These are phyloP conservation scores for Candida pseudofarinosa DNA, from an alignment of 805 yeast genomes.

Conservation along the genomic window DNA sequence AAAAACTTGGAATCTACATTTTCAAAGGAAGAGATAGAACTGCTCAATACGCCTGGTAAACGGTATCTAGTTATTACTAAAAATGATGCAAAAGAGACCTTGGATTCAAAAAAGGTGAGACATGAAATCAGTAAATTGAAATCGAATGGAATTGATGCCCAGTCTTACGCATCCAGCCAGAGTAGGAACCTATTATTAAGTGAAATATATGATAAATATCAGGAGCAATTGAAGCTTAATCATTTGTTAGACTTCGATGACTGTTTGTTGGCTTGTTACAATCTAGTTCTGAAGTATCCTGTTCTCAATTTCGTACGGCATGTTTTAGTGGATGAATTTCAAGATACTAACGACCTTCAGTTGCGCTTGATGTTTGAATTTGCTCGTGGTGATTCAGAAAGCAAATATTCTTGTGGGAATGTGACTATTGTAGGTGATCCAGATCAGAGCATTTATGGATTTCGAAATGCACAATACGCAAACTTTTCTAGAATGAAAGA, in stretches of 20 bases:
- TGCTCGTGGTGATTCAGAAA: slow-evolving; percentile 32
- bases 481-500: slow-evolving; percentile 59
- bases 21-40: slow-evolving; percentile 14
- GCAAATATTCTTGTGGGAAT: slow-evolving; percentile 36
- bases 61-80: slow-evolving; percentile 14
- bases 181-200: slow-evolving; percentile 14
- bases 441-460: slow-evolving; percentile 90
- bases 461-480: slow-evolving; percentile 70
- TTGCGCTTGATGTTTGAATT: slow-evolving; percentile 57
- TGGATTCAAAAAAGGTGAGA: slow-evolving; percentile 26
- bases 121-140: slow-evolving; percentile 54
- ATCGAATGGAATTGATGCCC: slow-evolving; percentile 46
- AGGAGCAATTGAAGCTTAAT: slow-evolving; percentile 38
- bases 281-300: slow-evolving; percentile 44
- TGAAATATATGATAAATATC: slow-evolving; percentile 49
- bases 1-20: slow-evolving; percentile 34
- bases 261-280: slow-evolving; percentile 53
- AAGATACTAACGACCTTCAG: slow-evolving; percentile 83
- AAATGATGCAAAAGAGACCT: slow-evolving; percentile 33
- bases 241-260: slow-evolving; percentile 79
- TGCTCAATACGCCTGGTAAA: slow-evolving; percentile 9
- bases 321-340: slow-evolving; percentile 90
- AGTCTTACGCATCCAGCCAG: slow-evolving; percentile 25
- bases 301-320: slow-evolving; percentile 54
- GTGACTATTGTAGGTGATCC: slow-evolving; percentile 95